Evolutionary conservation across 2,329 filamentous ascomycete species (phyloP).

Genomic region (Aspergillus texensis): DNA sequence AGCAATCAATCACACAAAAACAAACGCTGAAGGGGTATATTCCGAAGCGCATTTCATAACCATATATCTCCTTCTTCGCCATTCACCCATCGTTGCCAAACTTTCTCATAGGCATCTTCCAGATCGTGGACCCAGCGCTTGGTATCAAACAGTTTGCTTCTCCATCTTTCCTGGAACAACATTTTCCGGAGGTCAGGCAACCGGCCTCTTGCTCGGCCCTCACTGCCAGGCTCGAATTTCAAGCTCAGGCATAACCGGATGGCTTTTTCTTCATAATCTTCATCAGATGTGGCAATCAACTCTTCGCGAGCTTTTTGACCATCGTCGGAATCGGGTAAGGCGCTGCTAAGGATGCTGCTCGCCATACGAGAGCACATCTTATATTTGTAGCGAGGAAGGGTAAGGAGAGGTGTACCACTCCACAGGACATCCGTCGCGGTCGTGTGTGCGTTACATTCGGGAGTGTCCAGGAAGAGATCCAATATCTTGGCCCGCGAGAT

Average conservation of each 20-base stretch:
- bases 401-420: constrained; percentile 92
- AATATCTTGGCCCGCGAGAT: constrained; percentile 89
- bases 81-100: constrained; percentile 84
- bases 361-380: constrained; percentile 99
- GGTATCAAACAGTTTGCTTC: constrained; percentile 87
- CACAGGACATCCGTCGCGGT: constrained; percentile 95
- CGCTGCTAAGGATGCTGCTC: constrained; percentile 88
- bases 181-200: constrained; percentile 78
- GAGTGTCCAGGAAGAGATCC: constrained; percentile 94
- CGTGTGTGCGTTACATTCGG: constrained; percentile 97
- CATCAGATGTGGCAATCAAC: constrained; percentile 75
- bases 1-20: constrained; percentile 24
- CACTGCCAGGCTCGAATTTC: constrained; percentile 54
- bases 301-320: constrained; percentile 71
- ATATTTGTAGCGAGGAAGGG: constrained; percentile 86
- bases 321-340: constrained; percentile 72
- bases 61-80: constrained; percentile 93
- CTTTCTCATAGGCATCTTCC: constrained; percentile 83
- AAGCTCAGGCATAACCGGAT: constrained; percentile 67
- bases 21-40: constrained; percentile 41
- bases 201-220: constrained; percentile 58
- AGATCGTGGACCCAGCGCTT: constrained; percentile 86
- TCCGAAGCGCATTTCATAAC: constrained; percentile 54
- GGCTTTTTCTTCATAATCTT: constrained; percentile 80
- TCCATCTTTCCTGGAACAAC: constrained; percentile 82